phyloP scores from a whole-genome alignment of 331 rosid genomes.

The Rosa hybrid region DNA sequence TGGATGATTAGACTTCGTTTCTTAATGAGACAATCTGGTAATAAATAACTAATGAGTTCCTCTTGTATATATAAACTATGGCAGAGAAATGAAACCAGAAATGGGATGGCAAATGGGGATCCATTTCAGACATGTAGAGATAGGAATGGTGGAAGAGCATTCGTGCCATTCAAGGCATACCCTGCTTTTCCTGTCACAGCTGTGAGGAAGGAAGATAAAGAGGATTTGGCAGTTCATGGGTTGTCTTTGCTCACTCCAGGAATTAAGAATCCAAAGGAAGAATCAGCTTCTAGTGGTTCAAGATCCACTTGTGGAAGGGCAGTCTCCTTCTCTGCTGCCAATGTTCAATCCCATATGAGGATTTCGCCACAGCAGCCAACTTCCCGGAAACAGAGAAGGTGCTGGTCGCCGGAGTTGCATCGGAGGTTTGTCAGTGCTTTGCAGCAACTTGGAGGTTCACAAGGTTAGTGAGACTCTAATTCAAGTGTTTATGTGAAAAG shows the following conservation, averaged over 20 bases:
- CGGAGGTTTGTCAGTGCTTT: conserved; percentile 77
- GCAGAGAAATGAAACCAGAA: conserved; percentile 58
- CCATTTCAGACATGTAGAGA: conserved; percentile 51
- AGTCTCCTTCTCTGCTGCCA: conserved; percentile 35
- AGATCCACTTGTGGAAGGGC: conserved; percentile 50
- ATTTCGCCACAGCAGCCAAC: conserved; percentile 27
- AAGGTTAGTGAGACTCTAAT: conserved; percentile 54
- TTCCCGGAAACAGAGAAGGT: conserved; percentile 83
- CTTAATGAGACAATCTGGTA: background rate
- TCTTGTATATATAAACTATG: background rate
- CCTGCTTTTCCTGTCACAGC: conserved; percentile 38
- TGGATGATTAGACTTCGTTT: background rate
- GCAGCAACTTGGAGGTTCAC: conserved; percentile 98
- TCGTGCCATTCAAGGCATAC: conserved; percentile 58
- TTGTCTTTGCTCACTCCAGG: conserved; percentile 68
- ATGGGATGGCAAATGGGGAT: conserved; percentile 38
- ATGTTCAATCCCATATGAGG: conserved; percentile 43
- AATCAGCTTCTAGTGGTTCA: conserved; percentile 52
- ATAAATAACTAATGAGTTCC: background rate
- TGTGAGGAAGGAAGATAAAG: conserved; percentile 46
- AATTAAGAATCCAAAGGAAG: conserved; percentile 54
- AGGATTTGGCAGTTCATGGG: conserved; percentile 52
- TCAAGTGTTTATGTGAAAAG: background rate
- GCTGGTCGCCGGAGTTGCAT: conserved; percentile 98
- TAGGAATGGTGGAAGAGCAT: conserved; percentile 48